Base-by-base conservation (phyloP, 2,329 filamentous ascomycete genomes). In the Pseudogymnoascus sp. region DNA sequence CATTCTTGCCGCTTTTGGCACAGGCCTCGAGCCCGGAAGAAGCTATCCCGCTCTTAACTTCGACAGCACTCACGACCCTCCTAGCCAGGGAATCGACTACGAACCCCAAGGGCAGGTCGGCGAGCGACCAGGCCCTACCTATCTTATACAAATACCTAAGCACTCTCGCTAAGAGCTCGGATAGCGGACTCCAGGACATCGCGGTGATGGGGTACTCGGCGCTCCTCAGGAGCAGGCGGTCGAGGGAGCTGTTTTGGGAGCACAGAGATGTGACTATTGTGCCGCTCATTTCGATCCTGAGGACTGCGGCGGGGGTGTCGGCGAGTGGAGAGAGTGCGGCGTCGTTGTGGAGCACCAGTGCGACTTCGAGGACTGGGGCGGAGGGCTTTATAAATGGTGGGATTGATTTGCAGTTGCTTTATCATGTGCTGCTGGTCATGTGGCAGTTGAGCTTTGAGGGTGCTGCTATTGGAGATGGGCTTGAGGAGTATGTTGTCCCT, bases 381-480 rank as follows among this genome's bases (percentile, higher is more conserved):
- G 86, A 87, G 67, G 82, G 82, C 4, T 78, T 79, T 3, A 73
- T 89, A 31, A 88, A 92, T 64, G 91, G 92, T 59, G 92, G 92
- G 7, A 91, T 99, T 65, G 91, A 92, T 1, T 80, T 99, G 42
- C 95, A 99, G 75, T 83, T 97, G 42, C 83, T 99, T 42, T 99
- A 99, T 75, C 91, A 97, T 72, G 90, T 97, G 14, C 83, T 99
- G 21, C 82, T 99, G 60, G 93, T 96, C 11, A 79, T 99, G 64
- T 99, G 95, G 95, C 93, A 97, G 79, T 81, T 99, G 69, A 96
- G 92, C 73, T 99, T 99, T 69, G 95, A 97, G 74, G 91, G 91
- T 11, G 87, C 89, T 64, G 77, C 81, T 1, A 81, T 88, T 71
- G 85, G 85, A 38, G 83, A 88, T 65, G 92, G 93, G 44, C 81